Evolutionary conservation across 2,329 filamentous ascomycete genomes (phyloP).

Genomic region (Onygenales sp.): DNA sequence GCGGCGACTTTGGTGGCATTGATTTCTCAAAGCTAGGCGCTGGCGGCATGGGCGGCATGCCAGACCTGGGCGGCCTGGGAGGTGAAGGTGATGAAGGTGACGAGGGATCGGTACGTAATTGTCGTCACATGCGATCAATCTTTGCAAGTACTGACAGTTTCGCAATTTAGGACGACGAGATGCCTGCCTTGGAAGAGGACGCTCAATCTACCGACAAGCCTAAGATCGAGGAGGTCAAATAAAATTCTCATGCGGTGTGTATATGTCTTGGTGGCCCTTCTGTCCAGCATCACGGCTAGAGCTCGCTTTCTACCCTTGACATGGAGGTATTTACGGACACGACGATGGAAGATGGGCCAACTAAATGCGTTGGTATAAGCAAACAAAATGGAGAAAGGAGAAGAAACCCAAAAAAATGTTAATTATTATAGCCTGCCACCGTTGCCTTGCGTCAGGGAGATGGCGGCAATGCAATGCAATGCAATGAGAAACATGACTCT

Average conservation of each 20-base stretch:
- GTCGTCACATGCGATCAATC: not conserved
- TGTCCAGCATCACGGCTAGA: not conserved
- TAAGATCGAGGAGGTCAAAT: conserved; percentile 19
- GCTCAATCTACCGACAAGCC: conserved; percentile 29
- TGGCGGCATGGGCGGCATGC: conserved; percentile 44
- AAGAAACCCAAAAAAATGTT: too few relatives aligned
- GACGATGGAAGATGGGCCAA: too few relatives aligned
- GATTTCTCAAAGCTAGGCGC: conserved; percentile 87
- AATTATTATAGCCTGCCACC: too few relatives aligned
- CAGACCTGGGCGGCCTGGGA: conserved; percentile 24
- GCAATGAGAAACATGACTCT: too few relatives aligned
- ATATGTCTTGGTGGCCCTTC: not conserved
- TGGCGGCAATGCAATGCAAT: too few relatives aligned
- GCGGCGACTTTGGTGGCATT: conserved; percentile 69
- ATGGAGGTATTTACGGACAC: too few relatives aligned
- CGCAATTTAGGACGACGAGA: conserved; percentile 59
- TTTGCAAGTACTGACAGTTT: not conserved
- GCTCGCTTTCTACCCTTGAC: not conserved
- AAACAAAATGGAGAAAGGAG: too few relatives aligned
- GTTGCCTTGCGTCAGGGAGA: too few relatives aligned
- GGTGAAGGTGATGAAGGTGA: conserved; percentile 30
- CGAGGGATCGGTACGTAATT: conserved; percentile 15
- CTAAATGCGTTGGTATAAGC: too few relatives aligned
- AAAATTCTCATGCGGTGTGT: not conserved
- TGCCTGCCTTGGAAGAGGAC: conserved; percentile 65